Conservation (phyloP, 2,329 filamentous ascomycete genomes). For the Penicillium digitatum region DNA sequence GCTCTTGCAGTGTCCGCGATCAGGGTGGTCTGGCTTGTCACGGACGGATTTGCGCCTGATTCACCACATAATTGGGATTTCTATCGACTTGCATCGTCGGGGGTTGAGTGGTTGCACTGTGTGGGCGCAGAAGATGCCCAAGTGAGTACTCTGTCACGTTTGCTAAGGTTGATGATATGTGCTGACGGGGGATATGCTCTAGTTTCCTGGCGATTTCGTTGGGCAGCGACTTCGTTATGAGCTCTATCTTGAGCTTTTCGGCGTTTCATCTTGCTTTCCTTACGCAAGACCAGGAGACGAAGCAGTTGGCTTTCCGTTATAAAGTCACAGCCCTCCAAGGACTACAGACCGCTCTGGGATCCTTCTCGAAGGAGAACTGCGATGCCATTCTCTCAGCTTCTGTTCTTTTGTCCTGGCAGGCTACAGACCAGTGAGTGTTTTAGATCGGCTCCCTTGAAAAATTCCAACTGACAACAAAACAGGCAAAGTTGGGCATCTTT, state of each 20-base stretch:
- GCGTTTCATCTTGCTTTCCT: conserved; percentile 90
- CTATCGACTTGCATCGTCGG: conserved; percentile 72
- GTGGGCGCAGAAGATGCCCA: conserved; percentile 89
- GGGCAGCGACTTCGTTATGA: conserved; percentile 85
- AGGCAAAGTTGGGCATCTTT: conserved; percentile 91
- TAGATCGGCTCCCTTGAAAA: conserved; percentile 16
- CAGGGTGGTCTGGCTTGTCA: conserved; percentile 68
- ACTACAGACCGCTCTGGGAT: conserved; percentile 78
- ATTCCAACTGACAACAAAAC: conserved; percentile 24
- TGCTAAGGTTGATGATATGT: conserved; percentile 6
- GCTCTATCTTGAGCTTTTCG: conserved; percentile 86
- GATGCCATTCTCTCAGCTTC: conserved; percentile 91
- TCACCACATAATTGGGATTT: conserved; percentile 82
- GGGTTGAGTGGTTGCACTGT: conserved; percentile 80
- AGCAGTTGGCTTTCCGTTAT: conserved; percentile 85
- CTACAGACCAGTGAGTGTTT: conserved; percentile 78
- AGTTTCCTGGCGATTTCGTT: conserved; percentile 80
- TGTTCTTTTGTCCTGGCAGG: conserved; percentile 90
- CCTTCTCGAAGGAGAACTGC: conserved; percentile 79
- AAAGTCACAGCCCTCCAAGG: conserved; percentile 81
- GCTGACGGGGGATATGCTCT: conserved; percentile 19
- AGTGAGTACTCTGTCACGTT: conserved; percentile 57
- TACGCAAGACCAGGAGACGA: conserved; percentile 77
- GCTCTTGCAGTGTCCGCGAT: conserved; percentile 70
- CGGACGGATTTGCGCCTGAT: conserved; percentile 80